Base-by-base conservation (phyloP, 2,329 filamentous ascomycete species). In the Claviceps spartinae region DNA sequence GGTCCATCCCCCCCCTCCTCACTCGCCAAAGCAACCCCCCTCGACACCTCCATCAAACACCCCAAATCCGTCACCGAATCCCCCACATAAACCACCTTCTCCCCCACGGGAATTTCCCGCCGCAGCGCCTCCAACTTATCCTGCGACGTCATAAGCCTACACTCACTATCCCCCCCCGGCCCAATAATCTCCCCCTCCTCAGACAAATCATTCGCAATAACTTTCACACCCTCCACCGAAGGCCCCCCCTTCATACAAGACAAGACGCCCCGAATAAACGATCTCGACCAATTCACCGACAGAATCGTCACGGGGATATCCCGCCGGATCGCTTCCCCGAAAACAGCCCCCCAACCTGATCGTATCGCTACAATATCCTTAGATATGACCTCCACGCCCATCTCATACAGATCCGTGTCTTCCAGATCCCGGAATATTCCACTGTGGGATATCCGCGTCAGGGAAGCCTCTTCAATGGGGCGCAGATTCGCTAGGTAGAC, bases 11-110 rank as follows among this genome's bases (percentile, higher is more conserved):
- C 44, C 5, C n/a, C 13, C 6, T 54, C 57, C 16, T 64, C 58
- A 40, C 70, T 60, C 1, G 72, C 67, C 41, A 81, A 67, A 43
- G 75, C 70, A 22, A 79, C 63, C 4, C 76, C 78, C 5, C 65
- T 63, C 2, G 8, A 13, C 2, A 61, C 63, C 22, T 62, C 59
- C 4, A 78, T 56, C 40, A 81, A 62, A 54, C 77, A 81, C 59
- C 74, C 71, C 52, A 81, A 62, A 59, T 81, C 78, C 1, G 77
- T 80, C 2, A 70, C 69, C 30, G 77, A 79, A 60, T 81, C 78
- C 7, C 78, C 78, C 60, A 79, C 72, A 63, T 81, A 81, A n/a
- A 77, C 60, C n/a, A 67, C 59, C 52, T 52, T 56, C 4, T 60
- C 56, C 13, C 51, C 49, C 13, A 7, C 47, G 47, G 59, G 18